Evolutionary conservation across 805 yeast genomes (phyloP), one percentile per base, ranked within the genome.

Genomic region (Brettanomyces anomalus): DNA sequence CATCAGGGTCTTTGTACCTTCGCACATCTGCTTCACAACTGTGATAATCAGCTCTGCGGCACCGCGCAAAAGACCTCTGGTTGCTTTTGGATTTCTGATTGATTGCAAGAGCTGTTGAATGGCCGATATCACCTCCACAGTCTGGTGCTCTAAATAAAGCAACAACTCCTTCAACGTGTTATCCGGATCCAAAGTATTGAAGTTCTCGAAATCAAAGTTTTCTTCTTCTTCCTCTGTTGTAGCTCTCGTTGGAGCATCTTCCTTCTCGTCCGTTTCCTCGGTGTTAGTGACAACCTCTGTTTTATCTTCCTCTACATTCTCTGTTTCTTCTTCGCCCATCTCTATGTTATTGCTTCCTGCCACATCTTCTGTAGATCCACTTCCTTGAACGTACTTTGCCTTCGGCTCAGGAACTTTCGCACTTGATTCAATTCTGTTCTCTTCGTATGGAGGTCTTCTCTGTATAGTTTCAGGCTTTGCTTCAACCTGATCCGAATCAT

Each of bases 61-160:
- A 1, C 66, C 71, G 48, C 89, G 72, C 51, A 90, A 70, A 44
- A 77, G 81, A 3, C 86, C 88, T 49, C 81, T 77, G 0, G 86
- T 81, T 1, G 86, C 79, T 54, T 82, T 79, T 16, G 87, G 85
- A 51, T 77, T 76, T 61, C 83, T 83, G 52, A 85, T 85, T 0
- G 90, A 78, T 3, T 79, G 76, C 46, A 90, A 70, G 47, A 90
- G 70, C 16, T 84, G 76, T 58, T 89, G 96, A 51, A 89, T 89
- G 0, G 96, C 85, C 13, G 88, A 76, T 39, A 90, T 89, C 2
- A 90, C 96, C 54, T 84, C 84, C 15, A 85, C 89, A 0, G 97
- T 89, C 64, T 89, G 96, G 61, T 87, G 95, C 60, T 90, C 97
- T 54, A 90, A 70, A 58, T 88, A 90, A 24, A 80, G 70, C 53